Conservation (phyloP, 345 rosid genomes). For the Lepidium sativum region DNA sequence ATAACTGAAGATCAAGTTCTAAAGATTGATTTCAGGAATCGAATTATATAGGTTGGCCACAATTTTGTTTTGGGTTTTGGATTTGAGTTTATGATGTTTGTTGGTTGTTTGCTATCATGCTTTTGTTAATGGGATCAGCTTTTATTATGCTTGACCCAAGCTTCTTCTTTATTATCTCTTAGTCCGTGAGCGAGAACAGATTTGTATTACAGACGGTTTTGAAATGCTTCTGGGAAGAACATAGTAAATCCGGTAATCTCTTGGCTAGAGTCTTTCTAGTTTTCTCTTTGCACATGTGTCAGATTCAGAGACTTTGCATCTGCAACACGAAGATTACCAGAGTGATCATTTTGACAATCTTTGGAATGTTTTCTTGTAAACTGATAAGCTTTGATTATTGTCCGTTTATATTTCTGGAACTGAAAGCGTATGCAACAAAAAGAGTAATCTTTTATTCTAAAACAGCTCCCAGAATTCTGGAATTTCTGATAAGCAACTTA, state of each 20-base stretch:
- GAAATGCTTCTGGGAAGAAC: not conserved
- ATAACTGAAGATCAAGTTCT: constrained; percentile 9
- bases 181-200: not conserved
- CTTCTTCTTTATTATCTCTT: not conserved
- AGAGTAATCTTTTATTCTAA: not conserved
- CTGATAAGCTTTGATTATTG: not conserved
- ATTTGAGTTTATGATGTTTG: constrained; percentile 23
- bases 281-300: not conserved
- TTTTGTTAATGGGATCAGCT: constrained; percentile 12
- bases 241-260: not conserved
- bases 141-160: not conserved
- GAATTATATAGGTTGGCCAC: constrained; percentile 6
- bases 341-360: not conserved
- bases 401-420: constrained; percentile 8
- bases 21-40: constrained; percentile 28
- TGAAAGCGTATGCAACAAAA: constrained; percentile 5
- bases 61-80: constrained; percentile 12
- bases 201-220: not conserved
- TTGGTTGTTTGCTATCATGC: constrained; percentile 15
- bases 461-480: constrained; percentile 22
- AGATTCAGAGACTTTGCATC: not conserved
- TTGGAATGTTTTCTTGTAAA: not conserved
- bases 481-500: constrained; percentile 8
- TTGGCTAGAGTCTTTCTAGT: not conserved
- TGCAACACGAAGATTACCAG: not conserved